Evolutionary conservation across 192 early-diverging fungal species (phyloP).

Genomic region (Coemansia sp.): DNA sequence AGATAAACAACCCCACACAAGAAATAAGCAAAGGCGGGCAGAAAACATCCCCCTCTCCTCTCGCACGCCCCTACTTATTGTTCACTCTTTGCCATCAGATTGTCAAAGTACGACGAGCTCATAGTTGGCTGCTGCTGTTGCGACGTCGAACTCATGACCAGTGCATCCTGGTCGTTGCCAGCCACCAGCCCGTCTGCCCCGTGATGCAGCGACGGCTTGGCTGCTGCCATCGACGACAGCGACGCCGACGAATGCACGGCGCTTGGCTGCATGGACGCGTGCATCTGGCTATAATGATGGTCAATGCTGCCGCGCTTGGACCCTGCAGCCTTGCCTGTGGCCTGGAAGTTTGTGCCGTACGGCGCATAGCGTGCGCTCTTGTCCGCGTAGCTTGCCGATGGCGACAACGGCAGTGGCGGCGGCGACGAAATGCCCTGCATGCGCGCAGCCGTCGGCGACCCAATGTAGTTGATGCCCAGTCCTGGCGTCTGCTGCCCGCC

Average conservation of each 20-base stretch:
- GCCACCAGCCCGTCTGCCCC: neutral
- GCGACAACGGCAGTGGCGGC: constrained; percentile 41
- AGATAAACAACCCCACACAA: no score
- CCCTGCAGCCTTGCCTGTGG: constrained; percentile 15
- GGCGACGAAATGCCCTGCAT: constrained; percentile 38
- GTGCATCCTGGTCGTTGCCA: constrained; percentile 14
- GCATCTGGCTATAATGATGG: constrained; percentile 44
- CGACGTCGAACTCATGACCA: constrained; percentile 19
- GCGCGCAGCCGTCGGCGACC: constrained; percentile 20
- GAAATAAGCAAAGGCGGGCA: no score
- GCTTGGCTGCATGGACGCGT: constrained; percentile 18
- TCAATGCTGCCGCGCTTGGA: constrained; percentile 52
- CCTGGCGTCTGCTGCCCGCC: constrained; percentile 27
- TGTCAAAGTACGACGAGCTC: constrained; percentile 50
- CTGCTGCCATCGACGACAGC: constrained; percentile 17
- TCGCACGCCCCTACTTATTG: constrained; percentile 16
- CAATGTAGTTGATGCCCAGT: constrained; percentile 41
- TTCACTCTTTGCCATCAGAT: constrained; percentile 42
- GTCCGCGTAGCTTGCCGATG: constrained; percentile 32
- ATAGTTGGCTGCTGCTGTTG: constrained; percentile 30
- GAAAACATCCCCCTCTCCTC: no score
- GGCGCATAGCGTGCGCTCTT: constrained; percentile 43
- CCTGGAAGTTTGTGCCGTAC: constrained; percentile 30
- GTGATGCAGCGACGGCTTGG: constrained; percentile 11
- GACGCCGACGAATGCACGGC: constrained; percentile 23